These are phyloP conservation scores for Orbilia ellipsospora DNA, from an alignment of 2,329 filamentous ascomycete species.

Conservation along the genomic window DNA sequence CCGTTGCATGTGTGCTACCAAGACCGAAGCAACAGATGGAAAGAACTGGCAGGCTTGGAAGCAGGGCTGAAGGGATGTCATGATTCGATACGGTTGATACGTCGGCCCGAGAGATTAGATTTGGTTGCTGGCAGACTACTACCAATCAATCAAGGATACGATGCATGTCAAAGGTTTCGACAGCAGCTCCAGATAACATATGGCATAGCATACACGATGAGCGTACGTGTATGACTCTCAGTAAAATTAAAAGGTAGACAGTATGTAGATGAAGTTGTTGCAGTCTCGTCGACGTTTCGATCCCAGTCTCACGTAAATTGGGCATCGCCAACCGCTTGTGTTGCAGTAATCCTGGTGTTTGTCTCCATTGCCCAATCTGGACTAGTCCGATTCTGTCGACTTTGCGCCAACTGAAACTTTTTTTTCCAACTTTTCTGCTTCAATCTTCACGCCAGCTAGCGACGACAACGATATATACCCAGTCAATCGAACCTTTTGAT, in stretches of 20 bases:
- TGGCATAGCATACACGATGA: too few relatives aligned
- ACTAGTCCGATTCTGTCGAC: constrained; percentile 7
- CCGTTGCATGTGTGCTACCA: background rate
- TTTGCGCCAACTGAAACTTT: constrained; percentile 39
- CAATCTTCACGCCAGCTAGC: constrained; percentile 21
- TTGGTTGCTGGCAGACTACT: too few relatives aligned
- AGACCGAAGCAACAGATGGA: background rate
- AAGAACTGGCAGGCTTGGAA: background rate
- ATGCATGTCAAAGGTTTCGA: too few relatives aligned
- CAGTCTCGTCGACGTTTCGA: constrained; percentile 6
- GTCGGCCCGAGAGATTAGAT: too few relatives aligned
- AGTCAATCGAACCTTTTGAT: background rate
- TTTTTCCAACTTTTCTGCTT: constrained; percentile 25
- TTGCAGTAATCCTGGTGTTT: constrained; percentile 32
- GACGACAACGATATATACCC: constrained; percentile 12
- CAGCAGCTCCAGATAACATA: too few relatives aligned
- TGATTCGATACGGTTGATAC: too few relatives aligned
- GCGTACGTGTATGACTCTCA: background rate
- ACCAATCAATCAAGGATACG: too few relatives aligned
- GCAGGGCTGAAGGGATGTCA: too few relatives aligned
- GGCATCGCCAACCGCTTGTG: constrained; percentile 10
- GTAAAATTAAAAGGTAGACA: too few relatives aligned
- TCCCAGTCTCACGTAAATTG: background rate
- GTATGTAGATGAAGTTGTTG: too few relatives aligned
- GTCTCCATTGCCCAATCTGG: constrained; percentile 25